Evolutionary conservation across 108 stramenopile species (phyloP).

Genomic region (Nitzschia putrida): DNA sequence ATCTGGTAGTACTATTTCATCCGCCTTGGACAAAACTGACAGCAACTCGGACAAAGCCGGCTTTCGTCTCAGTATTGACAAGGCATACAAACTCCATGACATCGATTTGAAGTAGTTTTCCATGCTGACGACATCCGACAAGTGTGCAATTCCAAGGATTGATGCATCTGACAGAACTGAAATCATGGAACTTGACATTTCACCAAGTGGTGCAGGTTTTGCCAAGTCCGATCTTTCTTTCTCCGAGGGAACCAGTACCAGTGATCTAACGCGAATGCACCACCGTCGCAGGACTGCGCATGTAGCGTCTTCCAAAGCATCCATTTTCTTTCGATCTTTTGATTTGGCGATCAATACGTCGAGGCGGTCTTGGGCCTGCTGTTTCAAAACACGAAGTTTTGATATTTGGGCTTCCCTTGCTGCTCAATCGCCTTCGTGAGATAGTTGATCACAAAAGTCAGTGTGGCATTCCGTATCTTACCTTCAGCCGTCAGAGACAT

Average conservation of each 20-base stretch:
- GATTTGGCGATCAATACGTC: constrained; percentile 12
- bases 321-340: constrained; percentile 45
- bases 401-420: constrained; percentile 9
- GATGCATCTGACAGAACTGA: constrained; percentile 46
- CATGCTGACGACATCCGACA: constrained; percentile 57
- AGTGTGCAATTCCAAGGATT: constrained; percentile 49
- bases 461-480: too few relatives aligned
- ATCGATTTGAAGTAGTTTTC: constrained; percentile 60
- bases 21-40: constrained; percentile 44
- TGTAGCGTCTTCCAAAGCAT: constrained; percentile 49
- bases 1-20: constrained; percentile 57
- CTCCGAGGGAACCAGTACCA: constrained; percentile 52
- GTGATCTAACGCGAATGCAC: constrained; percentile 56
- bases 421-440: constrained; percentile 1
- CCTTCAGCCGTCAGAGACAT: too few relatives aligned
- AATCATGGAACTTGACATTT: constrained; percentile 46
- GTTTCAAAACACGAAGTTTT: constrained; percentile 3
- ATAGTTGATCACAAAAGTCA: neutral
- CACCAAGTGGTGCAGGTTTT: constrained; percentile 44
- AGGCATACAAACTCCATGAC: constrained; percentile 61
- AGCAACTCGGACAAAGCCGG: constrained; percentile 54
- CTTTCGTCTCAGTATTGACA: constrained; percentile 47
- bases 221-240: constrained; percentile 45
- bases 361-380: constrained; percentile 18
- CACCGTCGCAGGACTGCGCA: constrained; percentile 48